Percentiles rank a stretch among this genome's conserved stretches.
phyloP scores from a whole-genome alignment of 208 protist species.

The Trypanosoma scelopori region DNA sequence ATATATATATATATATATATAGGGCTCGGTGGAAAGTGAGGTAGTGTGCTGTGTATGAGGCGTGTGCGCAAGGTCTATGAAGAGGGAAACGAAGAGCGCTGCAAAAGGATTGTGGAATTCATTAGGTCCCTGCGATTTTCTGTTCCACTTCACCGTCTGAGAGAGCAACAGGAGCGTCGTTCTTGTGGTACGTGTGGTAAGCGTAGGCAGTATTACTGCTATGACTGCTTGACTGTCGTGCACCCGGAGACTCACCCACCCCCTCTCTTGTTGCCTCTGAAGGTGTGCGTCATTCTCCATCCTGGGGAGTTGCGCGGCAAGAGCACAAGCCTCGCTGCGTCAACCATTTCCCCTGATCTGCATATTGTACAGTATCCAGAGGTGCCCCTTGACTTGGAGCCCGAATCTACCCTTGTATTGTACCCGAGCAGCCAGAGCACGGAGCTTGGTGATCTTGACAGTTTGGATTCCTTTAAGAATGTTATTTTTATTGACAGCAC shows the following conservation, averaged over 20 bases:
- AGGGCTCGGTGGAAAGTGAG: no score
- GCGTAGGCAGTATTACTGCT: constrained; percentile 85
- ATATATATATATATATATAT: no score
- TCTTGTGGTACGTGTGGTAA: constrained; percentile 76
- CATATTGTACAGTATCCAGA: constrained; percentile 80
- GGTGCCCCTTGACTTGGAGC: constrained; percentile 60
- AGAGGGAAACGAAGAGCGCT: constrained; percentile 57
- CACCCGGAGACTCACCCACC: constrained; percentile 84
- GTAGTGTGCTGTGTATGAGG: constrained; percentile 57
- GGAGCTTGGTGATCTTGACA: constrained; percentile 57
- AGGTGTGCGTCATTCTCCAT: constrained; percentile 90
- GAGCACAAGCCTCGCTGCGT: constrained; percentile 92
- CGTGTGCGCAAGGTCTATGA: constrained; percentile 64
- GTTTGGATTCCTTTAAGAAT: constrained; percentile 78
- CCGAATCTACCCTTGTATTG: constrained; percentile 75
- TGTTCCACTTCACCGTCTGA: constrained; percentile 57
- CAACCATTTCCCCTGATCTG: constrained; percentile 83
- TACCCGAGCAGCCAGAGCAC: constrained; percentile 84
- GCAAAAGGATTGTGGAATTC: constrained; percentile 57
- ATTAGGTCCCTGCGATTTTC: constrained; percentile 74
- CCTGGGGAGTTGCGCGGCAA: constrained; percentile 87
- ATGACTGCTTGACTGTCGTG: constrained; percentile 84
- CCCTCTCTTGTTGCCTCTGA: constrained; percentile 68
- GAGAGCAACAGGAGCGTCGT: constrained; percentile 57
- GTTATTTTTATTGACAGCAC: constrained; percentile 95